These are phyloP conservation scores for Lipomyces sp. DNA, from an alignment of 805 yeast species.

Conservation along the genomic window DNA sequence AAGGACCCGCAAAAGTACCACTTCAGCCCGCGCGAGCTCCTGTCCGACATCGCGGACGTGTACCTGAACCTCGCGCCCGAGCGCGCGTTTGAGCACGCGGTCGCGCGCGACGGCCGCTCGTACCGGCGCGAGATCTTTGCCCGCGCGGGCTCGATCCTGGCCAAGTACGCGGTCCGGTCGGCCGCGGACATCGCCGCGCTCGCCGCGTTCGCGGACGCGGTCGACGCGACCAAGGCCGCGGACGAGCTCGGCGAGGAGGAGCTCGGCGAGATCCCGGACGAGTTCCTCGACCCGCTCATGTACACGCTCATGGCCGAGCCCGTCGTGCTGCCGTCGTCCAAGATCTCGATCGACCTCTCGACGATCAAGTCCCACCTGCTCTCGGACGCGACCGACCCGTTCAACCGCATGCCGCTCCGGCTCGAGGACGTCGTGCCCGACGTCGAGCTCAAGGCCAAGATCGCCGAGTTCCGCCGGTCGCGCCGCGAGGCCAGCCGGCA, in stretches of 20 bases:
- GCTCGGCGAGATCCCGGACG: conserved; percentile 93
- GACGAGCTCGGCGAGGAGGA: conserved; percentile 53
- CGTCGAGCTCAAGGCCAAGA: conserved; percentile 60
- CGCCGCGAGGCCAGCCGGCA: conserved; percentile 13
- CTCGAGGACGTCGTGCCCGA: conserved; percentile 85
- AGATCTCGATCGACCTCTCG: conserved; percentile 78
- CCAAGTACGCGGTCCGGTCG: conserved; percentile 52
- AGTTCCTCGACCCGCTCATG: conserved; percentile 95
- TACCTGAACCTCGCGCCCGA: conserved; percentile 69
- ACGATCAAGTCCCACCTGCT: conserved; percentile 91
- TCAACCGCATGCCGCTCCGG: conserved; percentile 86
- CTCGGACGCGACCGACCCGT: conserved; percentile 96
- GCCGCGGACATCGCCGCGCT: conserved; percentile 53
- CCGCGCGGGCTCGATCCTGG: conserved; percentile 67
- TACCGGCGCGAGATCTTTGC: conserved; percentile 63
- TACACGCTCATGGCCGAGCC: conserved; percentile 94
- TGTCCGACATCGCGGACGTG: conserved; percentile 68
- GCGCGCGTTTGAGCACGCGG: conserved; percentile 67
- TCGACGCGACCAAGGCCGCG: conserved; percentile 53
- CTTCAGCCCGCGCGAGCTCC: conserved; percentile 72
- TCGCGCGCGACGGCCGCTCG: conserved; percentile 90
- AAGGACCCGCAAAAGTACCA: conserved; percentile 75
- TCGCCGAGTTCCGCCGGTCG: conserved; percentile 51
- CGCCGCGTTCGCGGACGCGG: conserved; percentile 57
- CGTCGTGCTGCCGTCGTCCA: conserved; percentile 85